Conservation (phyloP, 495 filamentous ascomycete genomes). For the Podospora anserina region DNA sequence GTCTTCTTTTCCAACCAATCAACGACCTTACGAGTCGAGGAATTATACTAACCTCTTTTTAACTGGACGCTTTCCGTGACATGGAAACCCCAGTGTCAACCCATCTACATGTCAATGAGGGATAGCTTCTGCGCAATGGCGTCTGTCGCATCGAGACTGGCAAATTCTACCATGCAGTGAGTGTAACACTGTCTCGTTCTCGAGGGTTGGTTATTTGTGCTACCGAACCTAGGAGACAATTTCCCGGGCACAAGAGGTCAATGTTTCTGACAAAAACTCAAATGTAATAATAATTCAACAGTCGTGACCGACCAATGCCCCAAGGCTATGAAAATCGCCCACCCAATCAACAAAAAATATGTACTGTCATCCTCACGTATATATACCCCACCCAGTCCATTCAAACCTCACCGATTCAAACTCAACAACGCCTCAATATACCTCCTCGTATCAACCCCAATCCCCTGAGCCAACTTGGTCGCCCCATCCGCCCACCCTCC, state of each 20-base stretch:
- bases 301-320: neutral
- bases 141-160: too few species aligned
- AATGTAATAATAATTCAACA: neutral
- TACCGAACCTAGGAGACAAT: too few species aligned
- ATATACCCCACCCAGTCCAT: neutral
- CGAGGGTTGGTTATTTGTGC: too few species aligned
- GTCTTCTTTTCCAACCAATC: neutral
- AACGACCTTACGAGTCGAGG: neutral
- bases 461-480: slow-evolving; percentile 71
- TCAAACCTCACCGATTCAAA: slow-evolving; percentile 55
- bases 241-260: too few species aligned
- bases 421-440: slow-evolving; percentile 84
- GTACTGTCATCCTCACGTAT: slow-evolving; percentile 16
- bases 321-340: neutral
- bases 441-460: slow-evolving; percentile 79
- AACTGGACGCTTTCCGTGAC: too few species aligned
- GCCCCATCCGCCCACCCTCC: slow-evolving; percentile 57
- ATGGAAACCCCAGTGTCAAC: too few species aligned
- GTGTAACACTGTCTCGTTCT: too few species aligned
- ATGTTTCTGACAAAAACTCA: neutral
- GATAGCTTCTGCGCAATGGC: too few species aligned
- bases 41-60: neutral
- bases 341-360: slow-evolving; percentile 26
- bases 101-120: too few species aligned
- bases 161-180: too few species aligned